phyloP scores from a whole-genome alignment of 1,139 yeast species.

The Debaryomycetaceae sp. region DNA sequence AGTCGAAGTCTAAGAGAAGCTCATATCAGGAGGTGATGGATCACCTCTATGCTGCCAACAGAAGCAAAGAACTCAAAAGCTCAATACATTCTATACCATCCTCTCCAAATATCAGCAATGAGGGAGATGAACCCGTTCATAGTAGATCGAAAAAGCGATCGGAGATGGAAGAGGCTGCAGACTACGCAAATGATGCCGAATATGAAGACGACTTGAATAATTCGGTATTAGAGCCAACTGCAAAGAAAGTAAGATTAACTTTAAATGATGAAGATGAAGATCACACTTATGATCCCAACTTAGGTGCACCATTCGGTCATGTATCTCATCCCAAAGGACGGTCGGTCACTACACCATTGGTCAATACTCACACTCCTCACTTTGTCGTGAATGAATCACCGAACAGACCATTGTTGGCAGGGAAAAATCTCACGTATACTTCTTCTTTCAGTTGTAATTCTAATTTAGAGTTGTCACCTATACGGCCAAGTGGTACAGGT shows the following conservation, averaged over 20 bases:
- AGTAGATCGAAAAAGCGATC: conserved; percentile 3
- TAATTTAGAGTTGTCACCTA: conserved; percentile 60
- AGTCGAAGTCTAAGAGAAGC: conserved; percentile 50
- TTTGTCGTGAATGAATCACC: conserved; percentile 35
- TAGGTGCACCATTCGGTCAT: conserved; percentile 31
- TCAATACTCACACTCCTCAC: conserved; percentile 20
- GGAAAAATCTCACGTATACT: conserved; percentile 43
- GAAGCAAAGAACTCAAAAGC: conserved; percentile 10
- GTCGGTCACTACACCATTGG: conserved; percentile 6
- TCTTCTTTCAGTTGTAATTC: conserved; percentile 68
- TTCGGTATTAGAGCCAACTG: conserved; percentile 10
- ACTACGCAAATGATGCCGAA: conserved; percentile 12
- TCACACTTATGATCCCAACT: conserved; percentile 22
- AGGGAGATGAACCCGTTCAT: conserved; percentile 3
- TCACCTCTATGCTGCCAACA: conserved; percentile 20
- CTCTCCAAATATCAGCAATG: conserved; percentile 25
- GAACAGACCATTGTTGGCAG: conserved; percentile 38
- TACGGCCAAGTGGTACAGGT: conserved; percentile 55
- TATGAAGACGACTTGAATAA: conserved; percentile 9
- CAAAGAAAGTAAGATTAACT: conserved; percentile 12
- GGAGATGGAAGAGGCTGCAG: conserved; percentile 8
- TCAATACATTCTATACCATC: conserved; percentile 30
- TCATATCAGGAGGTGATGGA: conserved; percentile 47
- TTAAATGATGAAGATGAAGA: conserved; percentile 6
- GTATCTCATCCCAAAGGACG: conserved; percentile 8